Conservation (phyloP, 2,329 filamentous ascomycete species). For the Fusarium floridanum region DNA sequence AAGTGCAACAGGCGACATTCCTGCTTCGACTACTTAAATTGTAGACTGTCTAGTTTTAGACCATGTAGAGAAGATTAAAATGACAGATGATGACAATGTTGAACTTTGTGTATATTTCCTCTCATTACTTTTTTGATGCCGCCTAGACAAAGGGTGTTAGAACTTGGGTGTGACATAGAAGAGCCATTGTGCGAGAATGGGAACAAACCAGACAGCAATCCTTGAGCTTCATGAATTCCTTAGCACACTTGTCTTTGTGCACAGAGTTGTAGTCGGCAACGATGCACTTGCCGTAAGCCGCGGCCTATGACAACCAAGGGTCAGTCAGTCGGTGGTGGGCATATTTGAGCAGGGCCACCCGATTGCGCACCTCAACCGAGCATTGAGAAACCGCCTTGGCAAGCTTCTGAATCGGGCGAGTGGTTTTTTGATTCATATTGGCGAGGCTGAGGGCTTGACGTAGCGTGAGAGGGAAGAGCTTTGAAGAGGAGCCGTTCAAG, state of each 20-base stretch:
- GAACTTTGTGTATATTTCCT: slow-evolving; percentile 9
- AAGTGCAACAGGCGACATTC: slow-evolving; percentile 86
- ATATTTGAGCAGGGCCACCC: neutral
- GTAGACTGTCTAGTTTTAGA: slow-evolving; percentile 54
- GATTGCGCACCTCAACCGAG: slow-evolving; percentile 62
- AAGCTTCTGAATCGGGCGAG: slow-evolving; percentile 67
- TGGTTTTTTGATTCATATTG: slow-evolving; percentile 43
- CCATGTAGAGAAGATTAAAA: slow-evolving; percentile 22
- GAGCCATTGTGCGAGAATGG: neutral
- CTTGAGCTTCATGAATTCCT: slow-evolving; percentile 87
- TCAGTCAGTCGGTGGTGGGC: slow-evolving; percentile 9
- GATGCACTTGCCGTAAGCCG: slow-evolving; percentile 91
- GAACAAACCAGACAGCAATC: slow-evolving; percentile 84
- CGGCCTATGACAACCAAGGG: slow-evolving; percentile 68
- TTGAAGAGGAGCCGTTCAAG: neutral
- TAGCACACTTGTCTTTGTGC: slow-evolving; percentile 89
- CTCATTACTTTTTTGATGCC: slow-evolving; percentile 46
- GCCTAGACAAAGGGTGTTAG: slow-evolving; percentile 35
- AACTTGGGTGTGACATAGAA: neutral
- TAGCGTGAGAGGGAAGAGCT: neutral
- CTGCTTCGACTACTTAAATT: slow-evolving; percentile 81
- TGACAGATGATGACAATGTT: slow-evolving; percentile 27
- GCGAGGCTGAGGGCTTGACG: neutral
- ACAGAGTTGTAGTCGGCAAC: slow-evolving; percentile 90
- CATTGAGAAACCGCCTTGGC: slow-evolving; percentile 68